phyloP scores from a whole-genome alignment of 495 filamentous ascomycete genomes.

The Thermothielavioides terrestris region DNA sequence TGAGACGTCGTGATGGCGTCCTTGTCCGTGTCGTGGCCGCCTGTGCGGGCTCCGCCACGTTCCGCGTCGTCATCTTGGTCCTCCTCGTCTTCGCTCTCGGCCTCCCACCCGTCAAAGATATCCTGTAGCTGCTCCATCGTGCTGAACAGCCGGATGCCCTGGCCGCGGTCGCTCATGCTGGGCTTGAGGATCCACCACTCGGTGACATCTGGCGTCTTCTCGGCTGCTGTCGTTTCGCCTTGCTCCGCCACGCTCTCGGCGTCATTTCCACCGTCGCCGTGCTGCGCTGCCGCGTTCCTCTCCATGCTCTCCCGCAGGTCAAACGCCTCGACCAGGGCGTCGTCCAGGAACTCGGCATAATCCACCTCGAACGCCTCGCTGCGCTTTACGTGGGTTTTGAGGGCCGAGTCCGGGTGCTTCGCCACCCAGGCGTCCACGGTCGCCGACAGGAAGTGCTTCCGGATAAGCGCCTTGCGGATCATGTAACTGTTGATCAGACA shows the following conservation, averaged over 20 bases:
- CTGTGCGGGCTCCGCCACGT: slow-evolving; percentile 1
- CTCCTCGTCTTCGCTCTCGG: slow-evolving; percentile 53
- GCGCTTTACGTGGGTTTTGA: slow-evolving; percentile 61
- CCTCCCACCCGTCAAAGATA: slow-evolving; percentile 86
- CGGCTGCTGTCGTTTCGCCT: neutral
- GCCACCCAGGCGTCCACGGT: slow-evolving; percentile 72
- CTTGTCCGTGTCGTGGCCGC: slow-evolving; percentile 16
- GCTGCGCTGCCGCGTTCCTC: slow-evolving; percentile 44
- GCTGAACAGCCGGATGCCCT: slow-evolving; percentile 83
- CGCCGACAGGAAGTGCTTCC: slow-evolving; percentile 83
- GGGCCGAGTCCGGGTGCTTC: slow-evolving; percentile 65
- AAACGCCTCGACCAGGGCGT: slow-evolving; percentile 80
- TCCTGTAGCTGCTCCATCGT: slow-evolving; percentile 66
- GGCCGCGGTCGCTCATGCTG: slow-evolving; percentile 91
- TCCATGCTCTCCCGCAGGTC: slow-evolving; percentile 71
- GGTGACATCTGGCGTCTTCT: slow-evolving; percentile 3
- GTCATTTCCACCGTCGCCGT: neutral
- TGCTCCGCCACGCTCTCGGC: slow-evolving; percentile 22
- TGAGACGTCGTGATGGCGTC: slow-evolving; percentile 73
- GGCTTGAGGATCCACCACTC: slow-evolving; percentile 99
- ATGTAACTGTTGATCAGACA: slow-evolving; percentile 74
- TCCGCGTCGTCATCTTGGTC: slow-evolving; percentile 16
- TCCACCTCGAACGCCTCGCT: slow-evolving; percentile 84
- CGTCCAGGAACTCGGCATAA: slow-evolving; percentile 93
- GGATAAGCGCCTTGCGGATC: slow-evolving; percentile 93